These are phyloP conservation scores for Globisporangium iwayamae DNA, from an alignment of 352 stramenopile species.

Conservation along the genomic window DNA sequence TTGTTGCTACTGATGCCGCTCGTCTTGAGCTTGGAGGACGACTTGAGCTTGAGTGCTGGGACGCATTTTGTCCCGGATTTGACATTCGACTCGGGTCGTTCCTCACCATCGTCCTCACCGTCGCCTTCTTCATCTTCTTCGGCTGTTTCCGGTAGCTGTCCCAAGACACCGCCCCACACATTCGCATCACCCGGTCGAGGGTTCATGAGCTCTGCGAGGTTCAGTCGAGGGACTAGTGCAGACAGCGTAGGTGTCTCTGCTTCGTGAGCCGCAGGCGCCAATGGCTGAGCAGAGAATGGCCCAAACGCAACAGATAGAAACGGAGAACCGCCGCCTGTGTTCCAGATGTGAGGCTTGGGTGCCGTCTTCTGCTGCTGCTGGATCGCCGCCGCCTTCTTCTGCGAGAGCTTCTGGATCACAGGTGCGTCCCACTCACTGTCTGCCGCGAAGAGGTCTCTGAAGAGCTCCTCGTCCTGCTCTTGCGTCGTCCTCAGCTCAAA, in stretches of 20 bases:
- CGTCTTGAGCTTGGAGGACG: not conserved
- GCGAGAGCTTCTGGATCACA: not conserved
- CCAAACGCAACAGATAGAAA: constrained; percentile 3
- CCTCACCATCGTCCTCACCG: constrained; percentile 16
- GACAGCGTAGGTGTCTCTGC: constrained; percentile 16
- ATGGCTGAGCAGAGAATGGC: not conserved
- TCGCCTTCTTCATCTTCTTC: constrained; percentile 23
- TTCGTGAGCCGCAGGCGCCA: not conserved
- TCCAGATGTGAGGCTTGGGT: not conserved
- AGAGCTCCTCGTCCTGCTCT: constrained; percentile 63
- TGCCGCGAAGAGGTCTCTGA: constrained; percentile 51
- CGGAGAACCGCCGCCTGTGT: not conserved
- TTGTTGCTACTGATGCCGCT: constrained; percentile 13
- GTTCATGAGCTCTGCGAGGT: constrained; percentile 48
- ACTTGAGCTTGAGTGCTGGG: not conserved
- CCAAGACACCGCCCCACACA: constrained; percentile 3
- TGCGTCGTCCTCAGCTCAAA: constrained; percentile 14
- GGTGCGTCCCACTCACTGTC: constrained; percentile 27
- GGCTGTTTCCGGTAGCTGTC: constrained; percentile 7
- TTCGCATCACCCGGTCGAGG: constrained; percentile 20
- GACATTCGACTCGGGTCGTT: not conserved
- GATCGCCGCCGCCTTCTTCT: not conserved
- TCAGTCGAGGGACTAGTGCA: constrained; percentile 32
- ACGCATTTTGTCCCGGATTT: not conserved
- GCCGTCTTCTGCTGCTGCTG: not conserved